Base-by-base conservation (phyloP, 2,329 filamentous ascomycete species). In the Sporothrix protearum region DNA sequence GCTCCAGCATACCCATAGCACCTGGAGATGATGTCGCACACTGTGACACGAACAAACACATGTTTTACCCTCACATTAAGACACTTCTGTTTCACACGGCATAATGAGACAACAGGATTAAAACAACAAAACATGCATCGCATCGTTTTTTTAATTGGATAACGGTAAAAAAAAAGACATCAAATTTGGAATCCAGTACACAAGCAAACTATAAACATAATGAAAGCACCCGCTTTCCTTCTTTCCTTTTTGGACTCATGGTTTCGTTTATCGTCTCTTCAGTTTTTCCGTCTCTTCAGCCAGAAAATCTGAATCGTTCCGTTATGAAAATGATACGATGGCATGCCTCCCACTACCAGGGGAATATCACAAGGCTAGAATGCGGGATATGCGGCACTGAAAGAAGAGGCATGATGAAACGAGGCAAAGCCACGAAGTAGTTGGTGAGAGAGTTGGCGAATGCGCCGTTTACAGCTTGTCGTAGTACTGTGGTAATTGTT, bases 391-490 rank as follows among this genome's bases (percentile, higher is more conserved):
- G 22, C 47, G 19, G 25, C 55, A 42, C n/a, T n/a, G 68, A 33
- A 28, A 8, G 51, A 36, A 53, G 7, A 66, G 61, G 47, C 47
- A 70, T 68, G 70, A 64, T 53, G 49, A 39, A 36, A 71, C 45
- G 53, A 63, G 63, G 45, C 64, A 68, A 49, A 68, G 49, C 70
- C 74, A 71, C 66, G 36, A 69, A 74, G 61, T 51, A 28, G 49
- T 51, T 63, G 73, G 68, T 64, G 70, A 70, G 70, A 57, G 61
- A 70, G 71, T 69, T 71, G 71, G 42, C 69, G 68, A 59, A 70
- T 78, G 80, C 81, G 78, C 78, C 79, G 80, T 83, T 88, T 97
- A 97, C 87, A 97, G 91, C 92, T 97, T 97, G 91, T 97, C 94
- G 86, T 97, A 97, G 91, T 97, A 97, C 92, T 97, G 80, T 59